Evolutionary conservation across 2,329 filamentous ascomycete genomes (phyloP).

Genomic region (Paecilomyces sp.): DNA sequence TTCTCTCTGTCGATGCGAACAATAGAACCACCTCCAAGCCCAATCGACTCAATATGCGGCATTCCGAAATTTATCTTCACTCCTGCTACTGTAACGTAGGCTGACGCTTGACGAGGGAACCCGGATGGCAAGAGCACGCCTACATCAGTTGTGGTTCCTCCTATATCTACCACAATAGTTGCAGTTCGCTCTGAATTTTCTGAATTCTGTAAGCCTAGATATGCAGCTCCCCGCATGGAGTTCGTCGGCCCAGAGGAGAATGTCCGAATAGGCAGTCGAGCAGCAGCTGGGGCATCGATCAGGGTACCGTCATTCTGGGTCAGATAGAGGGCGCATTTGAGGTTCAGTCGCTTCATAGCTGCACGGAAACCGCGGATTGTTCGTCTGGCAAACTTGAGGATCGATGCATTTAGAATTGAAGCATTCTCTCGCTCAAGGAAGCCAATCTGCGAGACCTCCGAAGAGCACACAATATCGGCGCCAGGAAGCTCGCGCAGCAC

Average conservation of each 20-base stretch:
- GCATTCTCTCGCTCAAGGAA: slow-evolving; percentile 48
- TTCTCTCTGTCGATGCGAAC: slow-evolving; percentile 22
- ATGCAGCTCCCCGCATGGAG: slow-evolving; percentile 46
- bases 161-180: slow-evolving; percentile 50
- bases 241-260: slow-evolving; percentile 48
- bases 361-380: slow-evolving; percentile 40
- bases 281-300: slow-evolving; percentile 40
- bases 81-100: slow-evolving; percentile 52
- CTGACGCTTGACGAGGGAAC: slow-evolving; percentile 53
- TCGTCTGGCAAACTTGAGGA: slow-evolving; percentile 39
- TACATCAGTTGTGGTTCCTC: slow-evolving; percentile 56
- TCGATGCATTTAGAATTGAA: slow-evolving; percentile 44
- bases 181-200: slow-evolving; percentile 4
- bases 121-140: slow-evolving; percentile 52
- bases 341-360: slow-evolving; percentile 38
- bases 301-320: slow-evolving; percentile 49
- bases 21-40: slow-evolving; percentile 49
- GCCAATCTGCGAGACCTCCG: slow-evolving; percentile 44
- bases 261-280: slow-evolving; percentile 43
- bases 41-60: slow-evolving; percentile 51
- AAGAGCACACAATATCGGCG: slow-evolving; percentile 45
- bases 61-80: slow-evolving; percentile 54
- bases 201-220: slow-evolving; percentile 10
- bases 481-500: slow-evolving; percentile 40
- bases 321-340: slow-evolving; percentile 43